A percentile compares a stretch with the other conserved stretches of the same genome.
These are phyloP conservation scores for Paramyrothecium sp. DNA, from an alignment of 2,329 filamentous ascomycete species.

Conservation along the genomic window DNA sequence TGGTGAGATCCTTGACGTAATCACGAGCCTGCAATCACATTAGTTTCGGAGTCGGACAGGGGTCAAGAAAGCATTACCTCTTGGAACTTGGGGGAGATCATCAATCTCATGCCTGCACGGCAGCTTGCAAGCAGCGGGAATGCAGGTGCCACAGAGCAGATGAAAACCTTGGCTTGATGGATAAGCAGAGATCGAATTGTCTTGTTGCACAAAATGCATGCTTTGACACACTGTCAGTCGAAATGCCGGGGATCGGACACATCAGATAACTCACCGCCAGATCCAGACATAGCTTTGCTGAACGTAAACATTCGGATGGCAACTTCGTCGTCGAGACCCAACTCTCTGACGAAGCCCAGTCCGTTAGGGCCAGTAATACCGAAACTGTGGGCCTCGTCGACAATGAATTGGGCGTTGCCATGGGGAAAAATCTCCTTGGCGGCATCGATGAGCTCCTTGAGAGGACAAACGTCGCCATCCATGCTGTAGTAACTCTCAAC, in stretches of 20 bases:
- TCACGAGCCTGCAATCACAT: too few relatives aligned
- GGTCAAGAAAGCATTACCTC: too few relatives aligned
- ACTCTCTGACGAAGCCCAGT: not conserved
- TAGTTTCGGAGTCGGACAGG: too few relatives aligned
- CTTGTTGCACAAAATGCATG: not conserved
- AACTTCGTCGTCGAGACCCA: not conserved
- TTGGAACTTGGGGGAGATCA: too few relatives aligned
- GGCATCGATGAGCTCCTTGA: not conserved
- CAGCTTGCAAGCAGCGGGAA: too few relatives aligned
- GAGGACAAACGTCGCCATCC: not conserved
- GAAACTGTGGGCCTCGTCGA: not conserved
- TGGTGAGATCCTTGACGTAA: too few relatives aligned
- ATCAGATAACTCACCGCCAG: not conserved
- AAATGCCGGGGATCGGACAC: not conserved
- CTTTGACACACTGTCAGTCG: not conserved
- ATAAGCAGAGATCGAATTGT: too few relatives aligned
- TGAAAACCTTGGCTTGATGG: too few relatives aligned
- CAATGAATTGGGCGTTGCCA: not conserved
- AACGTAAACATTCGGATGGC: not conserved
- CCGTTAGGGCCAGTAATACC: not conserved
- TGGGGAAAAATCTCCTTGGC: not conserved
- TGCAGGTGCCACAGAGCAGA: too few relatives aligned
- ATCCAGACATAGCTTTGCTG: not conserved
- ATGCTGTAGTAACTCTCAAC: not conserved
- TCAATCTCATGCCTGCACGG: too few relatives aligned